Evolutionary conservation across 148 eudicot genomes (phyloP), one percentile per base, ranked within the genome.

Genomic region (Hydrangea macrophylla): DNA sequence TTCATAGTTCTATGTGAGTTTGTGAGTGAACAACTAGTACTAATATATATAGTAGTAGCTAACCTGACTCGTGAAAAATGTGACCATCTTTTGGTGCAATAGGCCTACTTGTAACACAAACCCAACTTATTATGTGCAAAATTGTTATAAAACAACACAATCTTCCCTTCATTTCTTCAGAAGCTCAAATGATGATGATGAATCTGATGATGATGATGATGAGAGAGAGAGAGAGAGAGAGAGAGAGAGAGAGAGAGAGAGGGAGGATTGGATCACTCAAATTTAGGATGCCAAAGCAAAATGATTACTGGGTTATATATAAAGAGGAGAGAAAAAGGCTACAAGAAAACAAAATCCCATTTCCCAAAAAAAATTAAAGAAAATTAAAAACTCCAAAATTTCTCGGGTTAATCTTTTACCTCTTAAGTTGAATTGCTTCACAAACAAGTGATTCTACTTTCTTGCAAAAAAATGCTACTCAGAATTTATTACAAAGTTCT

Each of bases 21-120:
- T 55, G 15, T 20, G 6, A 25, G 17, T 57, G 22, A n/a, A n/a
- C n/a, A n/a, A n/a, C n/a, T n/a, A n/a, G n/a, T n/a, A n/a, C n/a
- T n/a, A n/a, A n/a, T n/a, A n/a, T n/a, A n/a, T n/a, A 7, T 27
- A 48, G 23, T 31, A 20, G 37, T n/a, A 69, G 30, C 42, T 31
- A 51, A 73, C 71, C 71, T 65, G 71, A 35, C 55, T 37, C 62
- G 54, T 51, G 65, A 73, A 26, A 15, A 25, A 36, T 23, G 33
- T 60, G 63, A 69, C 48, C 71, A 72, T 64, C 65, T 75, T 68
- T 67, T 67, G 79, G 44, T 28, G 80, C 70, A 28, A 86, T 65
- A 73, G 58, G 75, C 74, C 87, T 88, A 69, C 84, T 76, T 51
- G 79, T 70, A 58, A 81, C 84, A 72, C 85, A 73, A 70, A 75